A percentile compares a stretch with the other conserved stretches of the same genome.
These are phyloP conservation scores for Salvia hispanica DNA, from an alignment of 257 asterid species.

Conservation along the genomic window DNA sequence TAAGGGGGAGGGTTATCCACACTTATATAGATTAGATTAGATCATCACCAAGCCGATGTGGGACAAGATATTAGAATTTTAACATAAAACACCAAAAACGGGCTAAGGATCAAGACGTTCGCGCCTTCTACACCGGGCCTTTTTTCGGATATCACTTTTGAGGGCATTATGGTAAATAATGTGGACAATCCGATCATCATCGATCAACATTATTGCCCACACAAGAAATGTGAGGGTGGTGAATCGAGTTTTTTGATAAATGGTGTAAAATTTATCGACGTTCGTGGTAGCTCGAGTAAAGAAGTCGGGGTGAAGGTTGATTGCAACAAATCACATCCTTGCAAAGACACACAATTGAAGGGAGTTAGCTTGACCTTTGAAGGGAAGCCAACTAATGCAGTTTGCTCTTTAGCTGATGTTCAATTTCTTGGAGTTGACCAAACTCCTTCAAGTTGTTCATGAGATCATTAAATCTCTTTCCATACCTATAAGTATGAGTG, in stretches of 20 bases:
- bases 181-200: slow-evolving; percentile 36
- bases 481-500: too few relatives aligned
- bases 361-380: neutral
- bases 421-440: neutral
- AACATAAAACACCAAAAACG: slow-evolving; percentile 23
- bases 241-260: neutral
- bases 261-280: neutral
- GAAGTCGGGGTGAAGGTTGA: neutral
- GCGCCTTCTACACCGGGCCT: slow-evolving; percentile 17
- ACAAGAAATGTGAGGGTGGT: neutral
- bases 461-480: neutral
- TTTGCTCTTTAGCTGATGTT: neutral
- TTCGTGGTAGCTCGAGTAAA: neutral
- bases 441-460: slow-evolving; percentile 1
- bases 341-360: neutral
- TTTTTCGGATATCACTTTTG: slow-evolving; percentile 14
- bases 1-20: too few relatives aligned
- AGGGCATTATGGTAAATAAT: slow-evolving; percentile 10
- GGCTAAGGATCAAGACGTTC: slow-evolving; percentile 39
- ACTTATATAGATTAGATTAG: too few relatives aligned
- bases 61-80: too few relatives aligned
- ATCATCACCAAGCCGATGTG: too few relatives aligned
- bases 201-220: slow-evolving; percentile 30
- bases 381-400: neutral
- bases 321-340: neutral